phyloP scores from a whole-genome alignment of 345 rosid genomes.

The Aquilaria malaccensis region DNA sequence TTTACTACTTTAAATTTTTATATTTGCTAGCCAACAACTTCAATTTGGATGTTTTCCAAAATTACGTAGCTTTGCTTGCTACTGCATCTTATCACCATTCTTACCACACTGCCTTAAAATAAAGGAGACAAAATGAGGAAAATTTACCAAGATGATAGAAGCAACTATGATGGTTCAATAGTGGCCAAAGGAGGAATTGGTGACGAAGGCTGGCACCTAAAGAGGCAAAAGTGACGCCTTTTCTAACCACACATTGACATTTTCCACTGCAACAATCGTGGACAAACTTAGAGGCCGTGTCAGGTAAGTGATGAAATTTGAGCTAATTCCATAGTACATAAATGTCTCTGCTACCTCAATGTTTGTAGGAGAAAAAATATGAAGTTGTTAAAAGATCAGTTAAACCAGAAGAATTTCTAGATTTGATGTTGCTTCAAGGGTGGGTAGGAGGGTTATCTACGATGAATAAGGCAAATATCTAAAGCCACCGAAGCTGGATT shows the following conservation, averaged over 20 bases:
- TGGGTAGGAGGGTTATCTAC: slow-evolving; percentile 13
- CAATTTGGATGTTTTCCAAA: no score
- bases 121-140: no score
- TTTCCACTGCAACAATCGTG: slow-evolving; percentile 48
- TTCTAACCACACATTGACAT: slow-evolving; percentile 51
- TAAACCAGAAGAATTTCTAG: neutral
- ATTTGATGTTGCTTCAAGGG: no score
- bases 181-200: slow-evolving; percentile 56
- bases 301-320: slow-evolving; percentile 54
- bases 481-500: slow-evolving; percentile 29
- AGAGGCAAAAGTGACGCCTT: slow-evolving; percentile 44
- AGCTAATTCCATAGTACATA: slow-evolving; percentile 34
- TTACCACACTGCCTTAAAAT: no score
- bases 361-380: slow-evolving; percentile 12
- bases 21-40: no score
- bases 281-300: slow-evolving; percentile 63
- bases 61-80: no score
- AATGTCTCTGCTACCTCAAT: slow-evolving; percentile 45
- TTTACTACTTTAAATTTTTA: no score
- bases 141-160: slow-evolving; percentile 38
- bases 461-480: slow-evolving; percentile 37
- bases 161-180: slow-evolving; percentile 46
- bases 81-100: no score
- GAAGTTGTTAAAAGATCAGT: neutral
- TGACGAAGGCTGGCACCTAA: slow-evolving; percentile 42